Percentiles rank a stretch among this genome's conserved stretches.
These are phyloP conservation scores for Kurtzmaniella quercitrusa DNA, from an alignment of 1,139 yeast species.

Conservation along the genomic window DNA sequence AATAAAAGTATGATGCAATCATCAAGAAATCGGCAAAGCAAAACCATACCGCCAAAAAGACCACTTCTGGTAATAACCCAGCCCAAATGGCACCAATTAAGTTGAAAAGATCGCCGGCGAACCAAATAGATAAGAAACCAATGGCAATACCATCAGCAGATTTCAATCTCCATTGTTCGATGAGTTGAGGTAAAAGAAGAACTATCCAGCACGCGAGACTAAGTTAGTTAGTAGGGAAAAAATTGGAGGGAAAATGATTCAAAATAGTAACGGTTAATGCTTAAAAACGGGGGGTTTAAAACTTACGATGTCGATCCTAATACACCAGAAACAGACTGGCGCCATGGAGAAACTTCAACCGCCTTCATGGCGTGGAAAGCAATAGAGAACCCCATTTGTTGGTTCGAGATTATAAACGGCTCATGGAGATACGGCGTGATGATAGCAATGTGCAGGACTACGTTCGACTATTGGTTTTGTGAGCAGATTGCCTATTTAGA, in stretches of 20 bases:
- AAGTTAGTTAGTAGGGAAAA: conserved; percentile 5
- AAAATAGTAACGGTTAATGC: too few species aligned
- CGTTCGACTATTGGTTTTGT: too few species aligned
- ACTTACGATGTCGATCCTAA: conserved; percentile 62
- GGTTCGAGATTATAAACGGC: neutral
- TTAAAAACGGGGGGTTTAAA: too few species aligned
- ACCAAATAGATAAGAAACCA: conserved; percentile 67
- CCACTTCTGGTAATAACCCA: conserved; percentile 62
- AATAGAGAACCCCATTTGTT: neutral
- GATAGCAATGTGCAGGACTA: neutral
- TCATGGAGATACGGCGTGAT: neutral
- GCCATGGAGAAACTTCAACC: neutral
- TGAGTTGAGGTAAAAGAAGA: conserved; percentile 70
- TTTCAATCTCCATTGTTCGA: conserved; percentile 77
- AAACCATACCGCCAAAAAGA: conserved; percentile 70
- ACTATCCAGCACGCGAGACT: conserved; percentile 76
- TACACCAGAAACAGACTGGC: conserved; percentile 42
- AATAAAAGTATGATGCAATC: conserved; percentile 58
- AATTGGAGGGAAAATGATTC: too few species aligned
- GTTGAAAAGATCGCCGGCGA: conserved; percentile 68
- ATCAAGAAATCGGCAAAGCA: conserved; percentile 65
- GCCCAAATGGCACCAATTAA: conserved; percentile 72
- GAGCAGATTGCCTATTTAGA: too few species aligned
- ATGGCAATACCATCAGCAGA: conserved; percentile 78
- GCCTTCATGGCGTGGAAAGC: neutral